Base-by-base conservation (phyloP, 441 rosid species). In the Erodium trifolium region DNA sequence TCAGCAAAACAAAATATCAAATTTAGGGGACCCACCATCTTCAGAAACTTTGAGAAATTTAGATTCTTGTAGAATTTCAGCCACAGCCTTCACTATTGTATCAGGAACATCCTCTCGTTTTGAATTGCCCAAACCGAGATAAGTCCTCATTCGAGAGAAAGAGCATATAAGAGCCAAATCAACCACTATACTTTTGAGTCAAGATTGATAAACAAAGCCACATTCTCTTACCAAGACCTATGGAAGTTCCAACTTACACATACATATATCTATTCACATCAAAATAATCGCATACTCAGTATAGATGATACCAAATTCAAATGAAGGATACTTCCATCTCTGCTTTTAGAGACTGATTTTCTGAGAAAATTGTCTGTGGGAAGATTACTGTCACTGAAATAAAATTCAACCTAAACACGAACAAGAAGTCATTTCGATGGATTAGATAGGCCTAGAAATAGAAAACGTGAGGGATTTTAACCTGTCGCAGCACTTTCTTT, bases 301-400 rank as follows among this genome's bases (percentile, higher is more conserved):
- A 9, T n/a, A 39, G 45, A 39, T 55, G 12, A 31, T 5, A 23
- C 47, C 29, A 18, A 63, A n/a, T 10, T 23, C 63, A 16, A 31
- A 55, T 10, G 31, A 45, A 80, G 89, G 84, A 81, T 82, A 83
- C 87, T 34, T 5, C 83, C 83, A 69, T 79, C 85, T 77, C 72
- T 80, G 72, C 79, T 71, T 68, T 80, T 78, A 47, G 70, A 14
- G 35, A 79, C 81, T 41, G 73, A 72, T 51, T 73, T 76, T 41
- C 13, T 65, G 63, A 83, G 85, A 65, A 85, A 85, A 1, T 59
- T 72, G 67, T 85, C 87, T 63, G 74, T 69, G 5, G 84, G 86
- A 29, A 83, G 82, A 63, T 82, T 85, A 71, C 82, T 83, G 51
- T 83, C 87, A 67, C 83, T 81, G 78, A 83, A 85, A 76, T 82